Evolutionary conservation across 2,329 filamentous ascomycete genomes (phyloP), one percentile per base, ranked within the genome.

Genomic region (Cercospora canescens): DNA sequence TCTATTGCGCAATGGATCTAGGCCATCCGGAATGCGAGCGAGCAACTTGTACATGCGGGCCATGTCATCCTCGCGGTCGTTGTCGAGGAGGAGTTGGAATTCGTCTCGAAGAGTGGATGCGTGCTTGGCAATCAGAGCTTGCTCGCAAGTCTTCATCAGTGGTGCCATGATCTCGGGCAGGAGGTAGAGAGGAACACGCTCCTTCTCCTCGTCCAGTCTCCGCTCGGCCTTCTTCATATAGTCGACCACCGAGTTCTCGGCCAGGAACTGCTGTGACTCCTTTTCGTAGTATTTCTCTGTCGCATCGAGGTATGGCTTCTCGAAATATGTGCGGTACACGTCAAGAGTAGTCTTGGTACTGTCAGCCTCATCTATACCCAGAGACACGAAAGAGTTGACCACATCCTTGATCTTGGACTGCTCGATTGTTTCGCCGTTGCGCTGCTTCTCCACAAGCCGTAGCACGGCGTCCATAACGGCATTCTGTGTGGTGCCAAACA

Each of bases 151-250:
- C 74, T 92, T 93, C 82, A 94, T 96, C 62, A 99, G 83, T 16
- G 89, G 89, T 7, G 89, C 82, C 72, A 92, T 91, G 65, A 98
- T 97, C 79, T 99, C 95, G 37, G 89, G 88, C 75, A 98, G 93
- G 54, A 99, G 85, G 76, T 96, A 99, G 76, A 98, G 88, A 70
- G 89, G 89, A 9, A 99, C 95, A 28, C 95, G 92, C 76, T 94
- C 92, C 81, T 96, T 95, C 79, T 99, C 95, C 79, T 99, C 95
- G 7, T 92, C 88, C 67, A 99, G 81, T 34, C 95, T 89, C 48
- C 88, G 81, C 81, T 98, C 94, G 0, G 95, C 96, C 86, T 99
- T 99, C 85, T 98, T 98, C 95, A 99, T 98, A 81, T 98, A 99
- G 77, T 99, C 95, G 35, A 99, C 94, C 4, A 99, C 93, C 69